These are phyloP conservation scores for Spiraea crenata DNA, from an alignment of 331 rosid species.

Conservation along the genomic window DNA sequence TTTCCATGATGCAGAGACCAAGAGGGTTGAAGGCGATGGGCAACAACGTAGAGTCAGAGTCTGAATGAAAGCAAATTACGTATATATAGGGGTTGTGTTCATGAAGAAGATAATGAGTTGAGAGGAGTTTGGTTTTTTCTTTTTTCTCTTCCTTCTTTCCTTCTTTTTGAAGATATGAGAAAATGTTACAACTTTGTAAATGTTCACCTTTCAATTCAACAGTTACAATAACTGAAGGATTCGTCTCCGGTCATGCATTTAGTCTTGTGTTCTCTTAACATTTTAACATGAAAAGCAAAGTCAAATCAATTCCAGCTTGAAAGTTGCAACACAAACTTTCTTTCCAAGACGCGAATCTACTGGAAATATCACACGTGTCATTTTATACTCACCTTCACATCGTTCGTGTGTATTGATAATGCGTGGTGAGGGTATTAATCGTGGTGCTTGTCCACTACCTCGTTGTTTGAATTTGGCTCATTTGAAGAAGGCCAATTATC, in stretches of 20 bases:
- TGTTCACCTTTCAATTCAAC: not conserved
- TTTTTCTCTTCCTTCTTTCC: not conserved
- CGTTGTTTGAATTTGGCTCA: too few species aligned
- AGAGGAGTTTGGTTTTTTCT: not conserved
- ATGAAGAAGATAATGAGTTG: not conserved
- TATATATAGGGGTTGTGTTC: not conserved
- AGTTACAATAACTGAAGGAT: slow-evolving; percentile 3
- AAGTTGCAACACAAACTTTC: not conserved
- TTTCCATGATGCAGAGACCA: slow-evolving; percentile 62
- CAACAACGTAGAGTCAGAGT: slow-evolving; percentile 82
- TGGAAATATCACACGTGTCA: too few species aligned
- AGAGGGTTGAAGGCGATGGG: slow-evolving; percentile 97
- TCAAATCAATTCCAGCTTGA: not conserved
- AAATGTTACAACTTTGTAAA: slow-evolving; percentile 12
- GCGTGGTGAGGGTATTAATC: too few species aligned
- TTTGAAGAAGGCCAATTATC: too few species aligned
- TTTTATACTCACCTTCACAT: too few species aligned
- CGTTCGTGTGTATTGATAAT: too few species aligned
- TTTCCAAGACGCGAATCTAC: too few species aligned
- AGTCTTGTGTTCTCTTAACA: not conserved
- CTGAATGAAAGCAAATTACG: slow-evolving; percentile 40
- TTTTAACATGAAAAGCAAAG: not conserved
- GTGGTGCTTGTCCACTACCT: too few species aligned
- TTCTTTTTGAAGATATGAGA: slow-evolving; percentile 5
- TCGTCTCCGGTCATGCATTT: not conserved